These are phyloP conservation scores for Phytophthora europaea DNA, from an alignment of 352 stramenopile genomes.

Conservation along the genomic window DNA sequence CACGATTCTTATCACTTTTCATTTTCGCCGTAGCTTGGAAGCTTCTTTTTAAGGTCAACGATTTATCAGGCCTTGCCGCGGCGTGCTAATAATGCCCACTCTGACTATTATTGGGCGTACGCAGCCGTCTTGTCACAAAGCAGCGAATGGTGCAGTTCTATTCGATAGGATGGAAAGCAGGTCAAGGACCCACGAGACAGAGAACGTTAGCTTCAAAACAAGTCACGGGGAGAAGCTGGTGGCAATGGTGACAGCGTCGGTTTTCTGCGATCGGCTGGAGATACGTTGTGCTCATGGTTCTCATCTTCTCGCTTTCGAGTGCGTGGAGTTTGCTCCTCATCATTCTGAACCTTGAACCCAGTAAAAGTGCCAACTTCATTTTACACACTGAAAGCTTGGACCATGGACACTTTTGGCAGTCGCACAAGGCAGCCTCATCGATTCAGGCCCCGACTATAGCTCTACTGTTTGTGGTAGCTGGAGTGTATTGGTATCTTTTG, in stretches of 20 bases:
- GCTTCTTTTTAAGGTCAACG: too few species aligned
- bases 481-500: constrained; percentile 34
- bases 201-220: constrained; percentile 1
- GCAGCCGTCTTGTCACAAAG: background rate
- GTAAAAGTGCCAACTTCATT: constrained; percentile 44
- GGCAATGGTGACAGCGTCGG: constrained; percentile 20
- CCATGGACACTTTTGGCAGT: constrained; percentile 32
- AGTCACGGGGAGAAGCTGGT: constrained; percentile 12
- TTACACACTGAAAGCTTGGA: constrained; percentile 48
- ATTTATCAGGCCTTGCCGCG: too few species aligned
- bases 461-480: constrained; percentile 24
- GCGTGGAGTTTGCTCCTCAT: constrained; percentile 49
- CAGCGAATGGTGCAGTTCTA: background rate
- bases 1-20: background rate
- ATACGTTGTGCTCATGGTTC: constrained; percentile 20
- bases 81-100: constrained; percentile 1
- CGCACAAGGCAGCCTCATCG: background rate
- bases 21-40: too few species aligned
- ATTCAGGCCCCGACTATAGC: background rate
- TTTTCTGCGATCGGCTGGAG: constrained; percentile 29
- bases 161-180: constrained; percentile 5
- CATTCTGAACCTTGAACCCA: constrained; percentile 44
- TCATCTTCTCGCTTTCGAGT: constrained; percentile 36
- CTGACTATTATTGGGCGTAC: too few species aligned
- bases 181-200: constrained; percentile 1